Percentiles rank a stretch among this genome's conserved stretches.
Conservation (phyloP, 306 rosid species). For the Quercus engelmannii region DNA sequence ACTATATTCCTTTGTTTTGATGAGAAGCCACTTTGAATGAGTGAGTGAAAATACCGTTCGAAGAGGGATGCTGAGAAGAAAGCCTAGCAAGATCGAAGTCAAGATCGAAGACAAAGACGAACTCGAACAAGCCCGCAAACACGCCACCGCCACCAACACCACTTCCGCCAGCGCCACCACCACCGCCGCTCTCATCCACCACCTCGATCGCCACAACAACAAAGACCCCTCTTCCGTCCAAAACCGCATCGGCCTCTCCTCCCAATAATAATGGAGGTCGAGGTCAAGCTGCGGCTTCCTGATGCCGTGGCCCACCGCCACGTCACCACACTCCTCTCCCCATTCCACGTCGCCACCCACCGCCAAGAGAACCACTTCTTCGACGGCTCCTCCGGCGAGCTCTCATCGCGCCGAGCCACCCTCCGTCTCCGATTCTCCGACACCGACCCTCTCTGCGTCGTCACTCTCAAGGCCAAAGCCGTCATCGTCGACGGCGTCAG, state of each 20-base stretch:
- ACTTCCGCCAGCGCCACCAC: slow-evolving; percentile 19
- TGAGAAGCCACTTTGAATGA: neutral
- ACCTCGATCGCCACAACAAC: slow-evolving; percentile 49
- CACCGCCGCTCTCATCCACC: slow-evolving; percentile 51
- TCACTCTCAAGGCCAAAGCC: slow-evolving; percentile 71
- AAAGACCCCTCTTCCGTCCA: slow-evolving; percentile 35
- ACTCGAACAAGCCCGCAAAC: slow-evolving; percentile 76
- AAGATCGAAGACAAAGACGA: slow-evolving; percentile 83
- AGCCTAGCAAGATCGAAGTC: slow-evolving; percentile 62
- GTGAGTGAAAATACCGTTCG: neutral
- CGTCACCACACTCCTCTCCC: slow-evolving; percentile 46
- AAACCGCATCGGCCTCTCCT: slow-evolving; percentile 37
- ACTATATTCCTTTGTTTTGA: no score
- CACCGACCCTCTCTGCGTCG: slow-evolving; percentile 51
- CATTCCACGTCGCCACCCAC: slow-evolving; percentile 54
- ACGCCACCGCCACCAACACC: slow-evolving; percentile 26
- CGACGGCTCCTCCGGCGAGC: slow-evolving; percentile 66
- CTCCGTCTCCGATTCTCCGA: slow-evolving; percentile 79
- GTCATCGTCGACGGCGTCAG: slow-evolving; percentile 73
- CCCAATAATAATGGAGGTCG: slow-evolving; percentile 37
- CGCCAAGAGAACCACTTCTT: slow-evolving; percentile 84
- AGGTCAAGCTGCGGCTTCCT: slow-evolving; percentile 72
- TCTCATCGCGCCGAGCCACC: slow-evolving; percentile 52
- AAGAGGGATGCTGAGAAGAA: slow-evolving; percentile 62
- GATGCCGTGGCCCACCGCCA: slow-evolving; percentile 42